Conservation (phyloP, 768 basidiomycete genomes). For the Imleria badia region DNA sequence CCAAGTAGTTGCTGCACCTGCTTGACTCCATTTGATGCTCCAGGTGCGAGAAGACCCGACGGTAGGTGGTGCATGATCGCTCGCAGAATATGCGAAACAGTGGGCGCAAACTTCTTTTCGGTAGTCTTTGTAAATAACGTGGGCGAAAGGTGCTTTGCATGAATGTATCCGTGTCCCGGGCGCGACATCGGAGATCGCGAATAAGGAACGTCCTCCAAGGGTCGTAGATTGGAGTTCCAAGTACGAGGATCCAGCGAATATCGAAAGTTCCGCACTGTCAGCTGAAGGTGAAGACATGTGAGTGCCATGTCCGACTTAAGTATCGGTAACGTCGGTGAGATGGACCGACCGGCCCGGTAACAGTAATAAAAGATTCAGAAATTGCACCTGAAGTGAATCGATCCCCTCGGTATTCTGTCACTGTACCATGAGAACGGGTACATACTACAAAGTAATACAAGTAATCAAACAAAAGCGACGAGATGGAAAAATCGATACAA, state of each 20-base stretch:
- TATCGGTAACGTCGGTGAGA: background rate
- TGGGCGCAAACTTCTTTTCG: constrained; percentile 65
- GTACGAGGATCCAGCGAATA: constrained; percentile 10
- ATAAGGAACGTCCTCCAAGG: constrained; percentile 54
- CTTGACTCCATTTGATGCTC: constrained; percentile 38
- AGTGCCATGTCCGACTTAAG: background rate
- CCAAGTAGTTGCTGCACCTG: constrained; percentile 45
- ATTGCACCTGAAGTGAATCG: background rate
- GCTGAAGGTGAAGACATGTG: constrained; percentile 7
- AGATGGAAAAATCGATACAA: background rate
- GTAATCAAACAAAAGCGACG: background rate
- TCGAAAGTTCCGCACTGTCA: background rate
- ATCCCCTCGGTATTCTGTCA: background rate
- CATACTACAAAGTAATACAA: background rate
- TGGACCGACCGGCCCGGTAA: background rate
- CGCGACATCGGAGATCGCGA: constrained; percentile 42
- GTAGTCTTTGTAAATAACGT: constrained; percentile 60
- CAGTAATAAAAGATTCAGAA: background rate
- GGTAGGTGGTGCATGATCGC: constrained; percentile 22
- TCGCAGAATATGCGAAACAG: constrained; percentile 58
- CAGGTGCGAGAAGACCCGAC: constrained; percentile 38
- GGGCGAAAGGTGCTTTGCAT: constrained; percentile 51
- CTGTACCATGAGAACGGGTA: too few species aligned
- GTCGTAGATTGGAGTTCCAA: constrained; percentile 35
- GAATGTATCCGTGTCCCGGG: constrained; percentile 44